Evolutionary conservation across 805 yeast genomes (phyloP), one percentile per base, ranked within the genome.

Genomic region (Starmera caribaea): DNA sequence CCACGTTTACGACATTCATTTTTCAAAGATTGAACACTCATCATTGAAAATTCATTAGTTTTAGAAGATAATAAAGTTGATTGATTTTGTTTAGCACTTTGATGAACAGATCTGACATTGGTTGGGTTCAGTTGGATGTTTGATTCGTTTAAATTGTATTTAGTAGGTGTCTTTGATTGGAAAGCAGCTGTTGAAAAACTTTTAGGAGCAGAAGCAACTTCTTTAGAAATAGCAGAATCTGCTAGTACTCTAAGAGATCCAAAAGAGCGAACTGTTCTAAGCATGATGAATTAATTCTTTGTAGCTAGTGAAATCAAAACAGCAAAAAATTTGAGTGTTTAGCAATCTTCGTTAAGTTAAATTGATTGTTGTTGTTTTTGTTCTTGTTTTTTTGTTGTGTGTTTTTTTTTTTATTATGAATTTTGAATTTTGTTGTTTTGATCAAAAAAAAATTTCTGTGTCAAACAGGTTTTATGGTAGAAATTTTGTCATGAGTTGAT

Each of bases 1-100:
- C 84, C 83, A 44, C 80, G 68, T 41, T 61, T 62, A 41, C 73
- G 71, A 53, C 85, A 77, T 53, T 79, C 85, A 38, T 54, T 55
- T 51, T 74, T 77, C 47, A 80, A 64, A 2, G 74, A 65, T 39
- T 72, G 70, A 32, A 79, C 59, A 34, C 74, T 74, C 73, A 77
- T 69, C 26, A 59, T 46, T 8, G 48, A 38, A 37, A 57, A 58
- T 31, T 51, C 56, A 6, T 58, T 48, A 31, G 46, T 50, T 35
- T 47, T 52, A 14, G 49, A 38, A 29, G 40, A 45, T 34, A 55
- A 40, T 12, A 59, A 38, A 3, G 55, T 48, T 3, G 60, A 50
- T 31, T 51, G 54, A 16, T 50, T 43, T 28, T 51, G 48, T 38
- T 54, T 55, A 2, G 48, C 37, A 1, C 61, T 55, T 34, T 52